A percentile compares a stretch with the other conserved stretches of the same genome.
phyloP scores from a whole-genome alignment of 192 early-diverging fungal species.

The Dimargaris xerosporica region DNA sequence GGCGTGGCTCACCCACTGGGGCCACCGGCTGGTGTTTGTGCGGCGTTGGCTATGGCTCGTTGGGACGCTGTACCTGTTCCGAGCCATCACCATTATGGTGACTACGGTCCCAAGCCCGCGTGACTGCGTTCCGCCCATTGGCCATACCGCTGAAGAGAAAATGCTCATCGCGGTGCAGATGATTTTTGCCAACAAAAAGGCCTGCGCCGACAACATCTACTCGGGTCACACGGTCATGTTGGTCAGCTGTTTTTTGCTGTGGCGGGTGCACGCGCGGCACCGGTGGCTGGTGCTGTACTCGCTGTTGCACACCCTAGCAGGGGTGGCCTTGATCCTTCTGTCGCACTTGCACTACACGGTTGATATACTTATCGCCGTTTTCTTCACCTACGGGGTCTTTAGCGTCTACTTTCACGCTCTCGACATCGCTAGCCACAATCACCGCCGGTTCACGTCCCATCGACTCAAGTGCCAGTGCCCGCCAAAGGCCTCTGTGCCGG shows the following conservation, averaged over 20 bases:
- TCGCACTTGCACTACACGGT: constrained; percentile 41
- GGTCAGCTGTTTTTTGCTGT: constrained; percentile 31
- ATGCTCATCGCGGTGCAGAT: constrained; percentile 27
- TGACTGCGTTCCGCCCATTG: constrained; percentile 19
- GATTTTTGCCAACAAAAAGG: constrained; percentile 25
- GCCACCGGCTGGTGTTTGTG: constrained; percentile 28
- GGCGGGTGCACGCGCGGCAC: constrained; percentile 34
- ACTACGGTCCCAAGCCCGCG: constrained; percentile 38
- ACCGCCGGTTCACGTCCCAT: not conserved
- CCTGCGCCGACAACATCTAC: constrained; percentile 45
- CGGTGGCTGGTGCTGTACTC: constrained; percentile 23
- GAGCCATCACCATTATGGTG: constrained; percentile 34
- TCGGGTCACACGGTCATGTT: constrained; percentile 43
- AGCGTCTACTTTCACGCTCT: constrained; percentile 33
- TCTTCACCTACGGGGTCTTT: constrained; percentile 37
- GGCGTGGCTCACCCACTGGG: constrained; percentile 28
- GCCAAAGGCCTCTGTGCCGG: too few species aligned
- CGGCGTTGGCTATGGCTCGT: constrained; percentile 36
- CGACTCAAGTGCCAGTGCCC: too few species aligned
- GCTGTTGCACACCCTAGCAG: constrained; percentile 20
- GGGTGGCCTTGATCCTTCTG: constrained; percentile 31
- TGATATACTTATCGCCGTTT: constrained; percentile 34
- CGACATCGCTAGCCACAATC: constrained; percentile 15
- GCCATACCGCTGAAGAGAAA: constrained; percentile 26
- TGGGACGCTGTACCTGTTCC: constrained; percentile 31